Evolutionary conservation across 116 monocot species (phyloP).

Genomic region (Cymodocea nodosa): DNA sequence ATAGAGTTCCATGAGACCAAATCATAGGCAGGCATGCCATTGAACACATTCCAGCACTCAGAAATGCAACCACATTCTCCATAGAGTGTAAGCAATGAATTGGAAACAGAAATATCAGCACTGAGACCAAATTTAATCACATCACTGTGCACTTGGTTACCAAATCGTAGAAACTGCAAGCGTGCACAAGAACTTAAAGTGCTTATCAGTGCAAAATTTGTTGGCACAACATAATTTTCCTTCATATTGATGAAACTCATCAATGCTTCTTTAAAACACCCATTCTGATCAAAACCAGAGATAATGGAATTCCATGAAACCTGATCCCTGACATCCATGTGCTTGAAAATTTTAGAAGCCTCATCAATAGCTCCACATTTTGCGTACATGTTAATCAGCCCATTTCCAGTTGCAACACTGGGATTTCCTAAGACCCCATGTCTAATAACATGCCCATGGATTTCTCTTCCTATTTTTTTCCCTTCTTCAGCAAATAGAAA

Average conservation of each 20-base stretch:
- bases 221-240: conserved; percentile 2
- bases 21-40: conserved; percentile 13
- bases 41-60: conserved; percentile 20
- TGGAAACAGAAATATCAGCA: conserved; percentile 21
- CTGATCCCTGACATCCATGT: conserved; percentile 14
- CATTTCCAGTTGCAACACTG: conserved; percentile 17
- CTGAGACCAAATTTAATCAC: conserved; percentile 22
- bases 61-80: conserved; percentile 14
- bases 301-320: conserved; percentile 39
- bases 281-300: conserved; percentile 31
- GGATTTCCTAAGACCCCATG: conserved; percentile 6
- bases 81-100: conserved; percentile 17
- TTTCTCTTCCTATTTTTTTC: conserved; percentile 17
- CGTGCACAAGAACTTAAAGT: conserved; percentile 23
- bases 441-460: conserved; percentile 22
- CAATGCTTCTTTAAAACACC: conserved; percentile 17
- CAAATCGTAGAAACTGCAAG: conserved; percentile 7
- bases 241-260: conserved; percentile 16
- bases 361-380: conserved; percentile 25
- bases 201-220: conserved; percentile 29
- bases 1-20: conserved; percentile 35
- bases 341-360: conserved; percentile 21
- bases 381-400: conserved; percentile 30
- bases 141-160: conserved; percentile 18
- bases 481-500: conserved; percentile 14